Conservation (phyloP, 176 grass and related monocot species). For the Puya raimondii region DNA sequence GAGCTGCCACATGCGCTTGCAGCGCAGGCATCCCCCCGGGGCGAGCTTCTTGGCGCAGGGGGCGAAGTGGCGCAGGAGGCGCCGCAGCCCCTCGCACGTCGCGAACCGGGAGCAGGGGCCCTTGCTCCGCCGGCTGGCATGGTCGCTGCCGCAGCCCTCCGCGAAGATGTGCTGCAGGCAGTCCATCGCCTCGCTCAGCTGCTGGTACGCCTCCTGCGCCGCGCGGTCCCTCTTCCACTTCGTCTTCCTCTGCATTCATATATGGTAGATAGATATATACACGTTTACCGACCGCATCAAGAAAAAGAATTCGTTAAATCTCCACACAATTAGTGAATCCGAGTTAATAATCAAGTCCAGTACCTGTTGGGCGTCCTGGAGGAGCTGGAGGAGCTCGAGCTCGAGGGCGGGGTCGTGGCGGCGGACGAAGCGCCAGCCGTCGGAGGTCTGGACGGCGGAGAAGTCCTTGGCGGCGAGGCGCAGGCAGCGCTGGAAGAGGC, state of each 20-base stretch:
- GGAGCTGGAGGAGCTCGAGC: slow-evolving; percentile 37
- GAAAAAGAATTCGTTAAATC: no score
- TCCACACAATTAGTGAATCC: no score
- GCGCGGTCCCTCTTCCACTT: slow-evolving; percentile 40
- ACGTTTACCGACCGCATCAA: no score
- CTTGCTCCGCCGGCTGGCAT: background rate
- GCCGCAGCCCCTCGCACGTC: slow-evolving; percentile 31
- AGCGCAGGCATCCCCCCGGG: slow-evolving; percentile 36
- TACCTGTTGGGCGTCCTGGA: slow-evolving; percentile 38
- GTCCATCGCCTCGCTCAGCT: slow-evolving; percentile 57
- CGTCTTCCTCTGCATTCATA: slow-evolving; percentile 32
- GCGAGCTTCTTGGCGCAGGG: slow-evolving; percentile 28
- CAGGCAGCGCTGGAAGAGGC: slow-evolving; percentile 44
- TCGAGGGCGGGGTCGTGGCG: slow-evolving; percentile 41
- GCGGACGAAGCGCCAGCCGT: slow-evolving; percentile 54
- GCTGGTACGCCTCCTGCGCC: slow-evolving; percentile 41
- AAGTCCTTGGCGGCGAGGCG: slow-evolving; percentile 49
- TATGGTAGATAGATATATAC: background rate
- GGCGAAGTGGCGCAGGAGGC: slow-evolving; percentile 42
- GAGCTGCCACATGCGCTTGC: slow-evolving; percentile 42
- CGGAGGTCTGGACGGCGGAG: slow-evolving; percentile 40
- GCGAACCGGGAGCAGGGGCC: background rate
- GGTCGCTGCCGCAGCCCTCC: slow-evolving; percentile 4
- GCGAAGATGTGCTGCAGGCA: slow-evolving; percentile 35
- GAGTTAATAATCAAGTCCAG: no score